Percentiles rank a stretch among this genome's conserved stretches.
Evolutionary conservation across 2,329 filamentous ascomycete genomes (phyloP).

Genomic region (Ampelomyces quisqualis): DNA sequence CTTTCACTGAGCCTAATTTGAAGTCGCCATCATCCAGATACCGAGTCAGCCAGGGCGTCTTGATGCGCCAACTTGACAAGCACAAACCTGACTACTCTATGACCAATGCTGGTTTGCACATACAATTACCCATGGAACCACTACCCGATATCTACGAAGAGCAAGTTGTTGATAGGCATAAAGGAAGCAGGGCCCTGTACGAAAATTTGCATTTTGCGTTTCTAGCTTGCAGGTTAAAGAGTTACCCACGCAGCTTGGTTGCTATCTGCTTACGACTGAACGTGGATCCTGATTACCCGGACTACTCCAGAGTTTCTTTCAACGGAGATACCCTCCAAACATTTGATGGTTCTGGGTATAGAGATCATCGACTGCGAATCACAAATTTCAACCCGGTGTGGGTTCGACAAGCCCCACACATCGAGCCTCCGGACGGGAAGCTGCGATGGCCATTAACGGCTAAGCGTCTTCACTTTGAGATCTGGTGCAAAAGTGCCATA

Average conservation of each 20-base stretch:
- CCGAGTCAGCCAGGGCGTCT: not conserved
- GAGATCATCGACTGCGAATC: too few species aligned
- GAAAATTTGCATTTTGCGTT: not conserved
- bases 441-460: not conserved
- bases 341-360: not conserved
- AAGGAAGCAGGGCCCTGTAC: not conserved
- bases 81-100: constrained; percentile 2
- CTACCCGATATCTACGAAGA: not conserved
- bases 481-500: not conserved
- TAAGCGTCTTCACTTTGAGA: not conserved
- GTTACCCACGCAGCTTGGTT: not conserved
- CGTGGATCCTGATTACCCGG: not conserved
- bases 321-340: not conserved
- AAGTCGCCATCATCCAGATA: too few species aligned
- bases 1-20: not conserved
- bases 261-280: not conserved
- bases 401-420: not conserved
- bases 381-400: not conserved
- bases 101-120: constrained; percentile 1
- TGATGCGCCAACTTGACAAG: not conserved
- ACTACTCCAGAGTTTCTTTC: not conserved
- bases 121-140: not conserved
- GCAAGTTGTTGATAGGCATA: not conserved
- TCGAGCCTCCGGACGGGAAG: not conserved
- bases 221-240: not conserved